Percentiles rank a stretch among this genome's conserved stretches.
These are phyloP conservation scores for Wickerhamiella sorbophila DNA, from an alignment of 805 yeast species.

Conservation along the genomic window DNA sequence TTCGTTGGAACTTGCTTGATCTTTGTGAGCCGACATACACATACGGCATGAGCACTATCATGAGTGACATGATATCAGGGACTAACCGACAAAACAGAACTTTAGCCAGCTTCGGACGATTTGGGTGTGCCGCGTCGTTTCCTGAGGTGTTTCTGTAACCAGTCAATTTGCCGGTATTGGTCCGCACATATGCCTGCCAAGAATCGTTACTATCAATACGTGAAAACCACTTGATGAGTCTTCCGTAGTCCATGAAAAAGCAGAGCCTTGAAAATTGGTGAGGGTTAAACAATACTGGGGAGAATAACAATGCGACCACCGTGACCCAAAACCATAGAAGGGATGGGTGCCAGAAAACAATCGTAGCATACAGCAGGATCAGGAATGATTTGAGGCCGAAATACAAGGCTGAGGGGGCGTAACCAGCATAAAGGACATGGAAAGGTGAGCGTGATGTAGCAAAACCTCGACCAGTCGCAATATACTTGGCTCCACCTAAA, in stretches of 20 bases:
- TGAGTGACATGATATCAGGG: conserved; percentile 35
- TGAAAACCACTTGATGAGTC: conserved; percentile 56
- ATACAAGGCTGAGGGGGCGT: conserved; percentile 52
- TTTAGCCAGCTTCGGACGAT: conserved; percentile 57
- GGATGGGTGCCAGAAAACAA: conserved; percentile 66
- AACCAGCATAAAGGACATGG: conserved; percentile 49
- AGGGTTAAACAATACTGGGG: conserved; percentile 86
- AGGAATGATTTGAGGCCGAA: conserved; percentile 43
- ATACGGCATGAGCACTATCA: conserved; percentile 44
- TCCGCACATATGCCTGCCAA: conserved; percentile 54
- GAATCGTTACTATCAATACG: conserved; percentile 36
- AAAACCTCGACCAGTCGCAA: conserved; percentile 72
- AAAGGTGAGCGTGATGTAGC: conserved; percentile 63
- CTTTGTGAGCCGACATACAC: conserved; percentile 61
- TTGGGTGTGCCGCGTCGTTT: conserved; percentile 23
- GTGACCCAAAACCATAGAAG: conserved; percentile 92
- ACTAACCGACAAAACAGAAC: conserved; percentile 55
- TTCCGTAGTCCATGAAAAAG: conserved; percentile 79
- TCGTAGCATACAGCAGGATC: conserved; percentile 41
- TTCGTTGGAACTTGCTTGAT: conserved; percentile 36
- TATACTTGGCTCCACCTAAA: conserved; percentile 69
- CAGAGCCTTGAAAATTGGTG: conserved; percentile 86
- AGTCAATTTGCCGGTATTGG: conserved; percentile 61
- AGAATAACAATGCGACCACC: conserved; percentile 60
- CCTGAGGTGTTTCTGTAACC: conserved; percentile 49